Percentiles rank a stretch among this genome's conserved stretches.
phyloP scores from a whole-genome alignment of 2,329 filamentous ascomycete species.

The Beauveria scarabaeidicola region DNA sequence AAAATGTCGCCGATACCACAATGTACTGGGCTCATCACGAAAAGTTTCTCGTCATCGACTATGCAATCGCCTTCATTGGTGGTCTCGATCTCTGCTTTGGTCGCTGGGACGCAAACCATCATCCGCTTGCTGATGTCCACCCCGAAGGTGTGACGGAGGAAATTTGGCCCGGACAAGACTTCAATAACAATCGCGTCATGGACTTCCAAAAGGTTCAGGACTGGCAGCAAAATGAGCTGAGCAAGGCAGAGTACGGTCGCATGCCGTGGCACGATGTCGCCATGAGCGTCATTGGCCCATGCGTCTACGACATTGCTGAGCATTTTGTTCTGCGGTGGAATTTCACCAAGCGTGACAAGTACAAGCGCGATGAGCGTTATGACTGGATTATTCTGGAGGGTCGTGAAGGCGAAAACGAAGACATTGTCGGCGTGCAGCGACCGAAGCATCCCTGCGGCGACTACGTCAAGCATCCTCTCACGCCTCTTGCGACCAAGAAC shows the following conservation, averaged over 20 bases:
- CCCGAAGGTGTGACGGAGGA: conserved; percentile 74
- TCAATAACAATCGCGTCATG: conserved; percentile 95
- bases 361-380: conserved; percentile 77
- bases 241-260: conserved; percentile 81
- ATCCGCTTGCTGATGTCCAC: conserved; percentile 79
- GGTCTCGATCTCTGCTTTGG: conserved; percentile 94
- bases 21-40: conserved; percentile 98
- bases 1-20: conserved; percentile 91
- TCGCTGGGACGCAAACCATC: conserved; percentile 82
- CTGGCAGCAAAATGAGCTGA: conserved; percentile 89
- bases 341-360: conserved; percentile 94
- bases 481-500: conserved; percentile 58
- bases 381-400: conserved; percentile 80
- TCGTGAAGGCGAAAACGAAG: conserved; percentile 68
- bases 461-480: conserved; percentile 73
- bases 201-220: conserved; percentile 87
- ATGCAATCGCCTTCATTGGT: conserved; percentile 82
- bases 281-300: conserved; percentile 84
- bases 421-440: conserved; percentile 78
- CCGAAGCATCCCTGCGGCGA: conserved; percentile 84
- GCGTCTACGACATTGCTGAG: conserved; percentile 88
- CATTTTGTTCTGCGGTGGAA: conserved; percentile 96
- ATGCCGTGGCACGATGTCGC: conserved; percentile 99
- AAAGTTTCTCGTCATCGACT: conserved; percentile 94
- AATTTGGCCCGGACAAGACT: conserved; percentile 92